phyloP scores from a whole-genome alignment of 208 protist species.

The Dictyostelium gargantuum region DNA sequence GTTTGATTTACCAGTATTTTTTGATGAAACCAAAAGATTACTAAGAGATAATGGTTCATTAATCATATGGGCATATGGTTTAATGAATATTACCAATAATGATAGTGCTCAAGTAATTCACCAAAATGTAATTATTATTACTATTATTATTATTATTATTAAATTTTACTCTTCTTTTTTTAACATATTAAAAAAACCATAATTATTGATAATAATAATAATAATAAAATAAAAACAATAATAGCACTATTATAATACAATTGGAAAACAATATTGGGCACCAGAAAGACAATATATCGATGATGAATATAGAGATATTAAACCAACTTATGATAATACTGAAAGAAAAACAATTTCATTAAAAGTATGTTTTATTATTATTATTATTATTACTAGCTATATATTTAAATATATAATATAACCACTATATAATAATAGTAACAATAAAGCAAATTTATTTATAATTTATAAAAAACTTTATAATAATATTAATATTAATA shows the following conservation, averaged over 20 bases:
- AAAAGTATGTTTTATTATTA: not conserved
- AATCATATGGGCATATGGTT: slow-evolving; percentile 18
- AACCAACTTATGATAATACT: slow-evolving; percentile 42
- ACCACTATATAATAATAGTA: too few species aligned
- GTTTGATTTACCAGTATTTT: slow-evolving; percentile 47
- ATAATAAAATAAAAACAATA: not conserved
- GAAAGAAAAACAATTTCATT: not conserved
- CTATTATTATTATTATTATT: not conserved
- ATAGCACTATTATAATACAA: not conserved
- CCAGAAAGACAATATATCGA: slow-evolving; percentile 8
- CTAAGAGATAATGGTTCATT: not conserved
- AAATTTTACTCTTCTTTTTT: too few species aligned
- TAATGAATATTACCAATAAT: not conserved
- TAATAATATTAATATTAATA: too few species aligned
- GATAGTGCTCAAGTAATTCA: not conserved
- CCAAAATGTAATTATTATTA: not conserved
- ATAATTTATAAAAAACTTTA: not conserved
- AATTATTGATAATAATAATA: not conserved
- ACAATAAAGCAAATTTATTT: not conserved
- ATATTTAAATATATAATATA: too few species aligned
- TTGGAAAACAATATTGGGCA: not conserved
- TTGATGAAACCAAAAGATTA: not conserved
- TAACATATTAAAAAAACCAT: too few species aligned
- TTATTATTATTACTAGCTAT: not conserved
- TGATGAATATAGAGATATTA: slow-evolving; percentile 3